Base-by-base conservation (phyloP, 2,329 filamentous ascomycete genomes). In the Aspergillus thermomutatus region DNA sequence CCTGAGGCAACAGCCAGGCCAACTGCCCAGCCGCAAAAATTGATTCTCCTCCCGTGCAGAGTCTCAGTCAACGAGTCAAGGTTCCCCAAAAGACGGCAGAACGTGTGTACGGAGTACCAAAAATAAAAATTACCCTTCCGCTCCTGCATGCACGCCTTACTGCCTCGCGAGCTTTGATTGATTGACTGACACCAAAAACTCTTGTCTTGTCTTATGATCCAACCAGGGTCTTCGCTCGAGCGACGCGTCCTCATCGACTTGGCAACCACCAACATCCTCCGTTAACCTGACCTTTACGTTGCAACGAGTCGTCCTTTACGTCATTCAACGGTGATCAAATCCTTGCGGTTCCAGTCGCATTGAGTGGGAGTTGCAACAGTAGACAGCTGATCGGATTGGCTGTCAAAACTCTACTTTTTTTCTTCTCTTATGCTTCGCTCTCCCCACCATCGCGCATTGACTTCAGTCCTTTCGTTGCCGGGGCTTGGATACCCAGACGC, bases 291-390 rank as follows among this genome's bases (percentile, higher is more conserved):
- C 26, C 49, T 50, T 49, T 56, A 55, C 52, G 45, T 53, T 40
- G 46, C 37, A 10, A 31, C 25, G 25, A 54, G 21, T 49, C 21
- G 19, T 58, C 50, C 26, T 60, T 56, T 58, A 60, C 58, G 58
- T 60, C 58, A 58, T 50, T 14, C 40, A 31, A 43, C 43, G 23
- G 23, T 23, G 19, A 46, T 41, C 37, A 26, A 46, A 25, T 46
- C 23, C 21, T 46, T 46, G 43, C 43, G 21, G 23, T 23, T 46
- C 43, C 43, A 17, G 21, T 46, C 43, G 4, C 43, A 46, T 46
- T 43, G 40, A 11, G 1, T 25, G 23, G 10, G 43, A 5, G 43
- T 26, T 25, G 43, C 43, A 46, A 46, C 14, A 23, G 10, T 46
- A 11, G 21, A 25, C 10, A 25, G 43, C 23, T 46, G 6, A 25